phyloP scores from a whole-genome alignment of 495 filamentous ascomycete species.

The Aspergillus hancockii region DNA sequence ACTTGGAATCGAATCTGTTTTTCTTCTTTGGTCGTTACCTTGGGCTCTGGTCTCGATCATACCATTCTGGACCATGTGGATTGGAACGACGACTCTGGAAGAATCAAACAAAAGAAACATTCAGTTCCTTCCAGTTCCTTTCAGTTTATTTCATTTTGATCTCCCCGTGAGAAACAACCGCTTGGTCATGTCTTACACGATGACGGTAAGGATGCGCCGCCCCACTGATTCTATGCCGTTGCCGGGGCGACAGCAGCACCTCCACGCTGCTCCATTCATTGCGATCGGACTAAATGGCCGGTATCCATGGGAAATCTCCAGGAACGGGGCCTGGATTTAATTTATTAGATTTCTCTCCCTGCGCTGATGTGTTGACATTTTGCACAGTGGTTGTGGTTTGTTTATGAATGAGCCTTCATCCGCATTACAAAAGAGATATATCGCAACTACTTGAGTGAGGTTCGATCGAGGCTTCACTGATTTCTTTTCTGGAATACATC shows the following conservation, averaged over 20 bases:
- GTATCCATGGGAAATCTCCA: conserved; percentile 5
- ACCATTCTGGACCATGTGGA: too few relatives aligned
- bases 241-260: conserved; percentile 29
- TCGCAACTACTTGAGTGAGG: not conserved
- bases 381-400: not conserved
- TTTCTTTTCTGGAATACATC: not conserved
- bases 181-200: too few relatives aligned
- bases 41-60: too few relatives aligned
- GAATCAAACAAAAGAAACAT: too few relatives aligned
- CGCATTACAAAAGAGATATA: not conserved
- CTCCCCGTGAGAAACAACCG: too few relatives aligned
- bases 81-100: too few relatives aligned
- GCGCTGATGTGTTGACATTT: not conserved
- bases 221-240: conserved; percentile 27
- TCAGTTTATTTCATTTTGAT: too few relatives aligned
- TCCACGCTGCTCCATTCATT: conserved; percentile 21
- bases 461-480: not conserved
- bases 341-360: conserved; percentile 1
- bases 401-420: conserved; percentile 3
- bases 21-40: too few relatives aligned
- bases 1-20: not conserved
- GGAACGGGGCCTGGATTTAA: conserved; percentile 1
- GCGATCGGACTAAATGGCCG: conserved; percentile 15
- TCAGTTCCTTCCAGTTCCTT: too few relatives aligned
- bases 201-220: conserved; percentile 20